These are phyloP conservation scores for Plasmodium gonderi DNA, from an alignment of 169 alveolate species.

Conservation along the genomic window DNA sequence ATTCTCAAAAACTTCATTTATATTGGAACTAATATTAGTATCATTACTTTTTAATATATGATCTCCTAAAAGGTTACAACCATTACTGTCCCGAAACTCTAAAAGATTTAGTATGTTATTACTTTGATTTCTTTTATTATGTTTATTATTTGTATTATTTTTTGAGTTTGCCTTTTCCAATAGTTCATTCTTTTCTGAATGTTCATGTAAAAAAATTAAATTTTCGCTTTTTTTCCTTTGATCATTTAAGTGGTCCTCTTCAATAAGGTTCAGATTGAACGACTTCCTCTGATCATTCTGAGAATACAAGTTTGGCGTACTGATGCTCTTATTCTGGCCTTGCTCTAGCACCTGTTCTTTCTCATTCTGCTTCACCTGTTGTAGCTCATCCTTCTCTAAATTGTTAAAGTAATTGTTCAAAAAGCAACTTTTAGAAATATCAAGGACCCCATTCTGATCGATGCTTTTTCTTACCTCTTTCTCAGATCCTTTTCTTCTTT, in stretches of 20 bases:
- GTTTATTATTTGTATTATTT: neutral
- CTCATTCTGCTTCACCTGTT: too few relatives aligned
- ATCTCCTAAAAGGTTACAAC: neutral
- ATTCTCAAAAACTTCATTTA: constrained; percentile 24
- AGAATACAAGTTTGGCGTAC: neutral
- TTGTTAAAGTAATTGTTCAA: constrained; percentile 49
- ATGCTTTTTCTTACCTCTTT: neutral
- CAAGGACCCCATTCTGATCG: constrained; percentile 8
- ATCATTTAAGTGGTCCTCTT: neutral
- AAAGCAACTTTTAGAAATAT: constrained; percentile 55
- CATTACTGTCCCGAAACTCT: neutral
- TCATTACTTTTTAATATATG: neutral
- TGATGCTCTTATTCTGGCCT: neutral
- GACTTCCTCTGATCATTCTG: neutral
- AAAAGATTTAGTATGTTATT: neutral
- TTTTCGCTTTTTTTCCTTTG: neutral
- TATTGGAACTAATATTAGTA: constrained; percentile 15
- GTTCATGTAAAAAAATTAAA: neutral
- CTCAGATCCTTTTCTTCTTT: neutral
- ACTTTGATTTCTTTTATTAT: neutral
- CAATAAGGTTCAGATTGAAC: neutral
- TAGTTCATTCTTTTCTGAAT: neutral
- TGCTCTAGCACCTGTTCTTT: too few relatives aligned
- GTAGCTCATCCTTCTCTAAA: constrained; percentile 1
- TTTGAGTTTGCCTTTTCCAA: neutral